Conservation (phyloP, 1,284 basidiomycete genomes). For the Heliocybe sulcata region DNA sequence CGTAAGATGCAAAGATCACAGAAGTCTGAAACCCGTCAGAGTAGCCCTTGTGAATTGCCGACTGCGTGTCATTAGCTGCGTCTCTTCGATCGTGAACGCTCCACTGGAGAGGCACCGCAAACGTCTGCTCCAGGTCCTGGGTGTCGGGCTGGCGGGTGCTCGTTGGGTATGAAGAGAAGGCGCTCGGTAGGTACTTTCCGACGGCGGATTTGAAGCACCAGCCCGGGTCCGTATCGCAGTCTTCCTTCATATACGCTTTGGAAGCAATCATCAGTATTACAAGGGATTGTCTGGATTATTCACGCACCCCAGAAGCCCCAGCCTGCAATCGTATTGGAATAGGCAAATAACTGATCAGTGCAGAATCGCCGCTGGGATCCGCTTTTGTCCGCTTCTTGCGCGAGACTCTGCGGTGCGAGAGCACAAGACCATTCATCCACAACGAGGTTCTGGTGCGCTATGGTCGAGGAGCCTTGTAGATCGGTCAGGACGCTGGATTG, state of each 20-base stretch:
- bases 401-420: constrained; percentile 49
- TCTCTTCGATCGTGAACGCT: background rate
- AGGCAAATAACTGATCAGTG: constrained; percentile 53
- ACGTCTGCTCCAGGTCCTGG: background rate
- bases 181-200: constrained; percentile 44
- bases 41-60: constrained; percentile 34
- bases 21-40: constrained; percentile 58
- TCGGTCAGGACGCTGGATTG: constrained; percentile 30
- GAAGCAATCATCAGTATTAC: constrained; percentile 1
- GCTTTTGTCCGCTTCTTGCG: constrained; percentile 37
- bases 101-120: background rate
- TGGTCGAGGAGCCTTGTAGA: constrained; percentile 30
- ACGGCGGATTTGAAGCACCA: constrained; percentile 66
- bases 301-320: constrained; percentile 70
- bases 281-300: constrained; percentile 6
- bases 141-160: background rate
- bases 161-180: constrained; percentile 46
- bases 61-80: background rate
- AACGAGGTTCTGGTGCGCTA: constrained; percentile 52
- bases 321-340: constrained; percentile 52
- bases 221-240: constrained; percentile 47
- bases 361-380: constrained; percentile 51
- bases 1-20: constrained; percentile 48
- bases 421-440: constrained; percentile 74
- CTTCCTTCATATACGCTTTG: constrained; percentile 53